Base-by-base conservation (phyloP, 2,329 filamentous ascomycete species). In the Fonsecaea multimorphosa region DNA sequence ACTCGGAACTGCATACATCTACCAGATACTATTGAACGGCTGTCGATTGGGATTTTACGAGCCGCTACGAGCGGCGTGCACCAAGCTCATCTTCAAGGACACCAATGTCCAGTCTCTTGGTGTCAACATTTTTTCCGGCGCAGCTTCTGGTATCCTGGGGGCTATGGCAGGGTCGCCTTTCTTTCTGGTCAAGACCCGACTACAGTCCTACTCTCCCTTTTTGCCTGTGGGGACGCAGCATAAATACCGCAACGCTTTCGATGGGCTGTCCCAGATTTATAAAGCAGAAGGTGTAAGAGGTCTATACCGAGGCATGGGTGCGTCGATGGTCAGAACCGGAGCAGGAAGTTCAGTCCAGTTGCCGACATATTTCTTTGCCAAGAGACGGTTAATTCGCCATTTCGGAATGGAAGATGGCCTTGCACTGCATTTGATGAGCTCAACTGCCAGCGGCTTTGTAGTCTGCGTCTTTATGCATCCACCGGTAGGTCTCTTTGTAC, bases 391-490 rank as follows among this genome's bases (percentile, higher is more conserved):
- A 72, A 86, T 92, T 65, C 89, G 86, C 74, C 93, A 97, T 76
- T 79, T 94, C 61, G 92, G 89, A 53, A 93, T 98, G 90, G 83
- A 95, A 74, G 95, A 99, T 76, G 94, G 95, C 1, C 91, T 92
- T 40, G 89, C 91, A 52, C 81, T 99, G 74, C 95, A 99, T 78
- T 82, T 99, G 71, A 86, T 92, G 40, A 96, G 92, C 78, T 97
- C 93, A 73, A 89, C 94, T 3, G 89, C 87, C 40, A 97, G 92
- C 74, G 95, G 95, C 0, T 97, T 99, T 74, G 95, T 97, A 12
- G 95, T 99, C 19, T 99, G 95, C 82, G 92, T 91, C 73, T 89
- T 98, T 70, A 99, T 99, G 95, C 95, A 99, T 75, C 95, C 95
- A 61, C 95, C 95, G 75, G 91, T 90, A 92, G 80, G 76, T 85